A percentile compares a stretch with the other conserved stretches of the same genome.
Conservation (phyloP, 2,329 filamentous ascomycete genomes). For the Boeremia exigua region DNA sequence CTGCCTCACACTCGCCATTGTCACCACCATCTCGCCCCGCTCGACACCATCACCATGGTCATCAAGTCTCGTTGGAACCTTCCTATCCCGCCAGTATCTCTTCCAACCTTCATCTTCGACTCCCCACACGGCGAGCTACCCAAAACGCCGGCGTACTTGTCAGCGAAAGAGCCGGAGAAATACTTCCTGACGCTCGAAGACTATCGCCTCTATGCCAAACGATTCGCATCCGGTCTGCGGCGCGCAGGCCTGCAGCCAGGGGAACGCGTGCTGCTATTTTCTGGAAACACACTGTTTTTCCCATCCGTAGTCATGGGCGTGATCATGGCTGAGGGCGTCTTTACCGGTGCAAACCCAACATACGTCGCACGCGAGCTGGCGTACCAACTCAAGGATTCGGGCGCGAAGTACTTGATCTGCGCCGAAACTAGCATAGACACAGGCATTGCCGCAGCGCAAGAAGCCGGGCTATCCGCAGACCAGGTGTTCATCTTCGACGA, state of each 20-base stretch:
- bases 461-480: constrained; percentile 61
- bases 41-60: constrained; percentile 53
- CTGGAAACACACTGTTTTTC: constrained; percentile 75
- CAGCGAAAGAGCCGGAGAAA: constrained; percentile 70
- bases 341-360: constrained; percentile 74
- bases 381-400: constrained; percentile 76
- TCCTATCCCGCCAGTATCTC: constrained; percentile 53
- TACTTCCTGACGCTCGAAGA: constrained; percentile 68
- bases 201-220: constrained; percentile 74
- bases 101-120: constrained; percentile 58
- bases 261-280: constrained; percentile 76
- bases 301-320: constrained; percentile 74
- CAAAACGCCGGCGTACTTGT: constrained; percentile 61
- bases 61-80: constrained; percentile 59
- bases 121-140: constrained; percentile 57
- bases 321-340: constrained; percentile 78
- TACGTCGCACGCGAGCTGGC: constrained; percentile 75
- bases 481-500: constrained; percentile 72
- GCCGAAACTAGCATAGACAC: constrained; percentile 65
- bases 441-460: constrained; percentile 69
- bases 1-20: background rate
- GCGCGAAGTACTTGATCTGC: constrained; percentile 71
- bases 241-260: constrained; percentile 67
- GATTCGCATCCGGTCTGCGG: constrained; percentile 71
- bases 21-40: background rate